Base-by-base conservation (phyloP, 2,329 filamentous ascomycete species). In the Zymoseptoria ardabiliae region DNA sequence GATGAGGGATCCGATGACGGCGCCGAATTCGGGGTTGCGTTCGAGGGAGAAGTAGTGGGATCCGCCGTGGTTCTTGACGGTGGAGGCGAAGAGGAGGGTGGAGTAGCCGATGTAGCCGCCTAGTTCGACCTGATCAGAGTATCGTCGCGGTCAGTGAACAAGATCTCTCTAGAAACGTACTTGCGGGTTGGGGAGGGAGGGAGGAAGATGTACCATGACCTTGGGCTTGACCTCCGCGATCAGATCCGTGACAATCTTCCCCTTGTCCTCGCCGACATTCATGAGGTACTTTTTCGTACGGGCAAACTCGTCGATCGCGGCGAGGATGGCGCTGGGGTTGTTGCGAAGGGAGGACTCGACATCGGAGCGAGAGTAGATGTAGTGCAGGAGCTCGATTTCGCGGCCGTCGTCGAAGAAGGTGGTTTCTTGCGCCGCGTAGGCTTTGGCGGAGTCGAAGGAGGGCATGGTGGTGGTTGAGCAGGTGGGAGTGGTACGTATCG, bases 91-190 rank as follows among this genome's bases (percentile, higher is more conserved):
- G 1, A 91, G 78, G 60, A 94, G 85, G 60, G 86, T 86, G 0
- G 89, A 93, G 77, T 94, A 94, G 50, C 90, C 90, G 20, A 91
- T 81, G 72, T 93, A 94, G 54, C 88, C 87, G 53, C 90, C 90
- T 0, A 94, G 79, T 71, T 95, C 90, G 53, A 93, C 80, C 77
- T 79, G 59, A n/a, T 3, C 22, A 13, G 51, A 25, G 51, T 52
- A 7, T 22, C 1, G 4, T 17, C 11, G 11, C 4, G 11, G 35
- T 45, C 6, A 45, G 35, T 7, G 35, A 13, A 13, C 6, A 4
- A 17, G 11, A 45, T 45, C 35, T 45, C 11, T 45, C 4, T 13
- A 2, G 2, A 5, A 0, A 6, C 4, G 9, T 13, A 6, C 11
- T n/a, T 45, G 35, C n/a, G 35, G 17, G 35, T 13, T 45, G 6